Evolutionary conservation across 768 basidiomycete species (phyloP), one percentile per base, ranked within the genome.

Genomic region (Fistulinella prunicolor): DNA sequence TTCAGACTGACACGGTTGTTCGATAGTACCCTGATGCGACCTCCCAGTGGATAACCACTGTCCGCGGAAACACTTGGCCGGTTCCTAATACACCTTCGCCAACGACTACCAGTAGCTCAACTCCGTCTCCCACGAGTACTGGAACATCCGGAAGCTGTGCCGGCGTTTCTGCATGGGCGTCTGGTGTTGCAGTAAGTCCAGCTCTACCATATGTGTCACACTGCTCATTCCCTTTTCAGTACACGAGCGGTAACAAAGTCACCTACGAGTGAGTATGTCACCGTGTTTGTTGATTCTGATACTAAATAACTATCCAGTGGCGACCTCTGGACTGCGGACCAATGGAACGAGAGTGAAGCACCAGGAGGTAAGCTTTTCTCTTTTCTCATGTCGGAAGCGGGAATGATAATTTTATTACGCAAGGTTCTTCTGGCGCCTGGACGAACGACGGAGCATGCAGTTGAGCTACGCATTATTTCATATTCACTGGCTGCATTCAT

Each of bases 341-440:
- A 69, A 63, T 78, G 76, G 77, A 68, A 65, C 12, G 51, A 75
- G 47, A 61, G 62, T n/a, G 72, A 75, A 55, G 28, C 44, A 5
- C 65, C 64, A 16, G 62, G 60, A 51, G 63, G 70, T 64, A 41
- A 42, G 49, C 21, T n/a, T 24, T 34, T 14, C 13, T 29, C 26
- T 13, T 9, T 2, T 47, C 13, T 34, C 9, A 3, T 6, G 8
- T 22, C 10, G 19, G 24, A 28, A 6, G 9, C 14, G 32, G 22
- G 12, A 14, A 29, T 22, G 32, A 9, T 35, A 9, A 42, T 24
- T 17, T 20, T 5, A 32, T 10, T 5, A n/a, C n/a, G n/a, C 21
- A 43, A 82, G 80, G 75, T 36, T 16, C 71, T 28, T 73, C 75
- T 23, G 74, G 70, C 38, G 79, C 75, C 44, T 85, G 83, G 83